Conservation (phyloP, 495 filamentous ascomycete genomes). For the Penicillium waksmanii region DNA sequence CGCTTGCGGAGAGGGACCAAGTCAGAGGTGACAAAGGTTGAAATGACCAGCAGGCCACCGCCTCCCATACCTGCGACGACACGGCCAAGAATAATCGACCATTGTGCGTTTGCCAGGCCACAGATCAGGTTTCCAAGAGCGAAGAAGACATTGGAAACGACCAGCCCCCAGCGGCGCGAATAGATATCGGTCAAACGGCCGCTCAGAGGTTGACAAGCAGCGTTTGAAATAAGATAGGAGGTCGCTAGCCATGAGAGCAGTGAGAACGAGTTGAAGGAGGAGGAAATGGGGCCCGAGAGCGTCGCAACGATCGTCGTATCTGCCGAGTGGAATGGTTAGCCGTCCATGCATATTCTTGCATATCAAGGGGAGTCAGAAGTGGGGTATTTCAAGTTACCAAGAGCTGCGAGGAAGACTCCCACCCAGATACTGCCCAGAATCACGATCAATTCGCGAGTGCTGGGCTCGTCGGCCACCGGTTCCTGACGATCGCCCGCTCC, state of each 20-base stretch:
- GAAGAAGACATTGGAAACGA: conserved; percentile 82
- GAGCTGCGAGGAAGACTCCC: conserved; percentile 81
- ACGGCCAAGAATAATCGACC: conserved; percentile 76
- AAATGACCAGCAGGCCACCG: conserved; percentile 80
- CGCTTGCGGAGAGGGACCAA: conserved; percentile 80
- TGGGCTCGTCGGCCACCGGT: conserved; percentile 41
- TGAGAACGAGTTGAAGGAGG: conserved; percentile 80
- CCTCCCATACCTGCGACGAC: conserved; percentile 86
- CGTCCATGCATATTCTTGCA: background rate
- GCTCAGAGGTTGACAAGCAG: conserved; percentile 81
- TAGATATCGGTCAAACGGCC: conserved; percentile 91
- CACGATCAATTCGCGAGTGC: conserved; percentile 45
- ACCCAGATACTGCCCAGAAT: conserved; percentile 63
- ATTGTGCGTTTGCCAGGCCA: conserved; percentile 71
- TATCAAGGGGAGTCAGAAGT: background rate
- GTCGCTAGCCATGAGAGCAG: conserved; percentile 89
- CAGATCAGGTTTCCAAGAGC: conserved; percentile 83
- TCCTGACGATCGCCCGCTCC: conserved; percentile 22
- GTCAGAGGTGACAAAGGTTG: conserved; percentile 80
- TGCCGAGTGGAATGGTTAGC: conserved; percentile 21
- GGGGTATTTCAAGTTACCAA: conserved; percentile 47
- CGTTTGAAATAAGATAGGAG: conserved; percentile 88
- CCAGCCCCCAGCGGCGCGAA: conserved; percentile 72
- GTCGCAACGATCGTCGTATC: conserved; percentile 88
- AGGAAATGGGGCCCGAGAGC: conserved; percentile 81